phyloP scores from a whole-genome alignment of 441 rosid species.

The Geranium incanum region DNA sequence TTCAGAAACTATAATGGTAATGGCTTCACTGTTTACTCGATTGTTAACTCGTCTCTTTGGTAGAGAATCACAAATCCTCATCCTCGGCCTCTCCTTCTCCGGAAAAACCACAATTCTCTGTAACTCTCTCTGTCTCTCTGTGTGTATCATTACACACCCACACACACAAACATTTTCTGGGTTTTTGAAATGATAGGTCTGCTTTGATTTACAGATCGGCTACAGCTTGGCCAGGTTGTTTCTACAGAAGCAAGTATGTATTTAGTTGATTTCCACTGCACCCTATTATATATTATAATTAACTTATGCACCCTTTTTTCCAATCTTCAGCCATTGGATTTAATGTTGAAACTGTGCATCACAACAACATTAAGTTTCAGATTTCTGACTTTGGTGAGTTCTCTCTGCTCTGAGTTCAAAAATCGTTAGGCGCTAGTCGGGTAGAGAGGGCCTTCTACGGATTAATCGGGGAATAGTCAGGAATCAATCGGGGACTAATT shows the following conservation, averaged over 20 bases:
- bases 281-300: neutral
- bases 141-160: neutral
- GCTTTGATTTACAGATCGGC: slow-evolving; percentile 26
- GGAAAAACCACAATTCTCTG: slow-evolving; percentile 51
- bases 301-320: neutral
- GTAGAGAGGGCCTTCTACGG: no score
- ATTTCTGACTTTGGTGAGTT: slow-evolving; percentile 85
- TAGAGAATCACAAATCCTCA: slow-evolving; percentile 47
- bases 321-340: slow-evolving; percentile 74
- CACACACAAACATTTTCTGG: slow-evolving; percentile 6
- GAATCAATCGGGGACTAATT: no score
- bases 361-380: slow-evolving; percentile 86
- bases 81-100: slow-evolving; percentile 48
- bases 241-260: slow-evolving; percentile 34
- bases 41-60: slow-evolving; percentile 42
- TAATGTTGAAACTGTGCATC: slow-evolving; percentile 80
- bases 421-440: no score
- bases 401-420: neutral
- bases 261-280: neutral
- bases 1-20: neutral
- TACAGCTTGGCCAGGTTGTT: slow-evolving; percentile 39
- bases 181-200: neutral
- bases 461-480: no score
- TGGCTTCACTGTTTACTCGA: slow-evolving; percentile 28
- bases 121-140: slow-evolving; percentile 20